Base-by-base conservation (phyloP, 2,329 filamentous ascomycete species). In the Pseudogymnoascus sp. region DNA sequence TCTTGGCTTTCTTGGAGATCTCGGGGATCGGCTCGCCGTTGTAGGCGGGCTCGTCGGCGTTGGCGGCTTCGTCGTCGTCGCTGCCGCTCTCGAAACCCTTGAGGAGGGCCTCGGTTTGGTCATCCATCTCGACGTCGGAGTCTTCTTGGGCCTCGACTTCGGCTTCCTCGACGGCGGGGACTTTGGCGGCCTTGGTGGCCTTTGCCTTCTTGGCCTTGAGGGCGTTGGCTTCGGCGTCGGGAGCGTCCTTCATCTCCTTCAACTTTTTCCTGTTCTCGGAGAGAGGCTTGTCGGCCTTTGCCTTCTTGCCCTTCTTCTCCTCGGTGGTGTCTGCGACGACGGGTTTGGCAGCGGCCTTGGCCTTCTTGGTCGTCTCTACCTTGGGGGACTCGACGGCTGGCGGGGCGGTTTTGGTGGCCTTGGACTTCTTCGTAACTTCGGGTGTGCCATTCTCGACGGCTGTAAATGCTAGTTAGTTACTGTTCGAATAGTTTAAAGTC, bases 21-120 rank as follows among this genome's bases (percentile, higher is more conserved):
- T 33, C 36, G 39, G 54, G 54, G 60, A 38, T 54, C 11, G 57
- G 57, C 28, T 39, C 35, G 18, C 33, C n/a, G 57, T n/a, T 61
- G 33, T 35, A 22, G 57, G 28, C 47, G 25, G 47, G 47, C n/a
- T 12, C 47, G 25, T 54, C 43, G 1, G 47, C 9, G 20, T 22
- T 22, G 57, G 18, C 6, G 50, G 28, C 5, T n/a, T 76, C 36
- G 64, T 78, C 78, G 38, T 81, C 78, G 38, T 82, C 81, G 60
- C 74, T 77, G 59, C 77, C 79, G 67, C 78, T 81, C 70, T 83
- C 81, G 62, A 84, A 83, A 8, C 81, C 81, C 63, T 77, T 76
- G 64, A 84, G 74, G 22, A 84, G 73, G 18, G 77, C 79, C 33
- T 76, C 74, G n/a, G 80, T 82, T 65, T 81, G 79, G 64, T 83